Base-by-base conservation (phyloP, 441 rosid genomes). In the Francoa sonchifolia region DNA sequence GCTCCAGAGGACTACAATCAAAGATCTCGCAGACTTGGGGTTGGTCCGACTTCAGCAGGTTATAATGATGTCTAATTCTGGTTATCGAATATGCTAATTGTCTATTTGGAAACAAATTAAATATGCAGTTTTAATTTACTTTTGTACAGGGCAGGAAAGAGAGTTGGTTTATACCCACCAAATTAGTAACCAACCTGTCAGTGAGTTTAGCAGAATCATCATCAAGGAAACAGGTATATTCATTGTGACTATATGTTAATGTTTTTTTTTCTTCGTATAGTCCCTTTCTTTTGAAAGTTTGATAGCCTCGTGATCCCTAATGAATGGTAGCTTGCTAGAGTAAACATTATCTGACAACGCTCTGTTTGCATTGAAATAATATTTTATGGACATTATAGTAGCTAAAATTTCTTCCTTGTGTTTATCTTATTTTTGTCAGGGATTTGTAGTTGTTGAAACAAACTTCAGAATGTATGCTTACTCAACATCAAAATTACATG, bases 41-140 rank as follows among this genome's bases (percentile, higher is more conserved):
- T 62, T 89, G 67, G 81, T 89, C 62, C 77, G 85, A 69, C 96
- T 79, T 69, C 98, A 85, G 66, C 88, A 89, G 93, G 98, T 89
- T 55, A 47, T 57, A 47, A 56, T 33, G 34, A 39, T 49, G 48
- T 33, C 25, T 39, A 50, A 2, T 35, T 4, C 10, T 22, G 7
- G 16, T 4, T 12, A 18, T 16, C 9, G 28, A 8, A 31, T 29
- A 29, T n/a, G 33, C 26, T 5, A 12, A 33, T 22, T 42, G 26
- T 48, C 32, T 41, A 18, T 8, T 54, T 13, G n/a, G n/a, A n/a
- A 35, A 18, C 36, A 41, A 53, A 29, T 30, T 25, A 28, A 33
- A 9, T 39, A 19, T 28, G 20, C 31, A 21, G 27, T 22, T 45
- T 42, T 54, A 22, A 33, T 29, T 49, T 55, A 39, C 23, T 34